A percentile compares a stretch with the other conserved stretches of the same genome.
These are phyloP conservation scores for Hygrophorus russula DNA, from an alignment of 768 basidiomycete genomes.

Conservation along the genomic window DNA sequence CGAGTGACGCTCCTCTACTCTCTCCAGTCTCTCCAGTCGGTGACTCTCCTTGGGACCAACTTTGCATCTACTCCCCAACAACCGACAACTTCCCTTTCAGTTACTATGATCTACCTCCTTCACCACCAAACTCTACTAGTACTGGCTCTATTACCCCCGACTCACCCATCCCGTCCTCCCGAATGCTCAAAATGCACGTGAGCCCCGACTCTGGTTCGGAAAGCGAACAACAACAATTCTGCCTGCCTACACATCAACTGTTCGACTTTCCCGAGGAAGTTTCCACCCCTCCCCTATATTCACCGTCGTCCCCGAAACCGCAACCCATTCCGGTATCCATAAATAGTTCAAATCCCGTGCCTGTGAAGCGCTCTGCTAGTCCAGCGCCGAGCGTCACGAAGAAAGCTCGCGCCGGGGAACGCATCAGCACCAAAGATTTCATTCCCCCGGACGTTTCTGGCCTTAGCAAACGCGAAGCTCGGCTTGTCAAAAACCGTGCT, in stretches of 20 bases:
- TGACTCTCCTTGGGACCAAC: constrained; percentile 40
- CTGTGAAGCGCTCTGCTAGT: constrained; percentile 34
- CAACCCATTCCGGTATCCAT: constrained; percentile 22
- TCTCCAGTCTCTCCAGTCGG: constrained; percentile 44
- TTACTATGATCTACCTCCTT: constrained; percentile 39
- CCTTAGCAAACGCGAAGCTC: constrained; percentile 81
- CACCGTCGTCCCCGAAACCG: constrained; percentile 20
- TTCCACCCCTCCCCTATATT: constrained; percentile 21
- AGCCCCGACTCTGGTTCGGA: constrained; percentile 32
- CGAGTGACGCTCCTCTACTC: constrained; percentile 45
- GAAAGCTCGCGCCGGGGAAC: constrained; percentile 36
- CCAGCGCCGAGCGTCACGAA: constrained; percentile 26
- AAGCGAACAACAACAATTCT: constrained; percentile 35
- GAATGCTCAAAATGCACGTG: constrained; percentile 41
- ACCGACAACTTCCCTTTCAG: constrained; percentile 32
- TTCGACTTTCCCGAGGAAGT: constrained; percentile 44
- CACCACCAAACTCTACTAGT: constrained; percentile 35
- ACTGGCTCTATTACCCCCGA: constrained; percentile 30
- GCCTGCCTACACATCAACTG: constrained; percentile 61
- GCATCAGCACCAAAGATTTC: constrained; percentile 67
- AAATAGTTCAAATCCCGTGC: constrained; percentile 17
- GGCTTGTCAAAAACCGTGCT: constrained; percentile 85
- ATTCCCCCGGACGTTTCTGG: constrained; percentile 83
- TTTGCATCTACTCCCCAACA: constrained; percentile 27
- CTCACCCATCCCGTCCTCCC: constrained; percentile 33